Base-by-base conservation (phyloP, 208 protist genomes). In the Acanthamoeba healyi region DNA sequence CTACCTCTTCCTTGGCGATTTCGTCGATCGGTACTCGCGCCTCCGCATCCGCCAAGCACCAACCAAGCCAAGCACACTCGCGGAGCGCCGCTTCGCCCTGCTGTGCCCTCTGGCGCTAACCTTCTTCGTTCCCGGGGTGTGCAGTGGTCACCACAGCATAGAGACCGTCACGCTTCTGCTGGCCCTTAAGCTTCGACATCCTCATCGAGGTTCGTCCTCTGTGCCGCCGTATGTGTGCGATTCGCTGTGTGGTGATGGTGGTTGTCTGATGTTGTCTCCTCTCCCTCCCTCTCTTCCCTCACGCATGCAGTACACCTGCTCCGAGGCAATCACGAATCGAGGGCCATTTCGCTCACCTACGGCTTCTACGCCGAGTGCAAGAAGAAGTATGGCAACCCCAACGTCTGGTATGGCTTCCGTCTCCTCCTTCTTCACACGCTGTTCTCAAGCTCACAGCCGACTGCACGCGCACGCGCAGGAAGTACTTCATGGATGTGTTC, bases 351-450 rank as follows among this genome's bases (percentile, higher is more conserved):
- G 84, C 98, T 99, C 94, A 86, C 90, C 22, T 99, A 99, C 96
- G 99, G 99, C 38, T 99, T 99, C 95, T 99, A 99, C 95, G 99
- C 99, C 74, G 99, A 99, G 93, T 99, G 99, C 96, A 97, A 99
- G 56, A 97, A 98, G 56, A 99, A 99, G 96, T 99, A 99, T 94
- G 99, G 99, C 95, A 98, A 96, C 77, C 96, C 98, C 6, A 98
- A 98, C 67, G 98, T 99, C 32, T 99, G 99, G 99, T 79, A 79
- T 46, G 70, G 10, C 14, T 58, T 58, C 51, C 19, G 10, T 24
- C n/a, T n/a, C n/a, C 99, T 96, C 99, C 99, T 94, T 67, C 15
- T 67, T 67, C 58, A 34, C n/a, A 67, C 49, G 15, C 26, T 49
- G 36, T 46, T 65, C 54, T 99, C 98, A 40, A 98, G 34, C 99